Evolutionary conservation across 2,329 filamentous ascomycete genomes (phyloP), one percentile per base, ranked within the genome.

Genomic region (Dactylonectria macrodidyma): DNA sequence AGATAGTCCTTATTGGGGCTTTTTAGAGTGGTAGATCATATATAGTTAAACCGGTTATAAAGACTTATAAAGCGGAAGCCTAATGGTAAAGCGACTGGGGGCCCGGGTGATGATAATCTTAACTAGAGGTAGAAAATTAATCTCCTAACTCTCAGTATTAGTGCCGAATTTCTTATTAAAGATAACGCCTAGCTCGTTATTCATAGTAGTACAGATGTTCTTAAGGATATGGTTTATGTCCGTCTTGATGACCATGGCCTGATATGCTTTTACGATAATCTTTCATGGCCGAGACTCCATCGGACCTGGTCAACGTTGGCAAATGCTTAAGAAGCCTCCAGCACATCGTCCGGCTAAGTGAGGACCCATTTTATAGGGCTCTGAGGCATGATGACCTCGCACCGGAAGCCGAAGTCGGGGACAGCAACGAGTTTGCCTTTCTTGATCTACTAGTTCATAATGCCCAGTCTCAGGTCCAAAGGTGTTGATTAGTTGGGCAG

Each of bases 331-430:
- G 44, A 55, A 2, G 78, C 71, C 41, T 77, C 79, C 16, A 84
- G 76, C 0, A 80, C 72, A 6, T 72, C 69, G 1, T 85, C 83
- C 1, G 81, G 82, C 58, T 84, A 84, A 2, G 75, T 69, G 8
- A 80, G 67, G 2, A 80, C 70, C 83, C 83, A 85, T 38, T 78
- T 76, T 76, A 85, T 75, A 1, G 79, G 75, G 46, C 70, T 79
- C 6, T 76, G 74, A 0, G 84, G 84, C n/a, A 86, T 70, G 50
- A 85, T 78, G 19, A 85, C 71, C 66, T 84, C 83, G 47, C 78
- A 77, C 24, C 80, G 79, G 34, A 81, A 76, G 2, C 79, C 81
- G 7, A 84, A 73, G 5, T 81, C 81, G 0, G 84, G 84, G 7
- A 84, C 61, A 1, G 85, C 73, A 2, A 85, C 83, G 0, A 82